Evolutionary conservation across 176 grass and related monocot species (phyloP).

Genomic region (Urochloa ruziziensis): DNA sequence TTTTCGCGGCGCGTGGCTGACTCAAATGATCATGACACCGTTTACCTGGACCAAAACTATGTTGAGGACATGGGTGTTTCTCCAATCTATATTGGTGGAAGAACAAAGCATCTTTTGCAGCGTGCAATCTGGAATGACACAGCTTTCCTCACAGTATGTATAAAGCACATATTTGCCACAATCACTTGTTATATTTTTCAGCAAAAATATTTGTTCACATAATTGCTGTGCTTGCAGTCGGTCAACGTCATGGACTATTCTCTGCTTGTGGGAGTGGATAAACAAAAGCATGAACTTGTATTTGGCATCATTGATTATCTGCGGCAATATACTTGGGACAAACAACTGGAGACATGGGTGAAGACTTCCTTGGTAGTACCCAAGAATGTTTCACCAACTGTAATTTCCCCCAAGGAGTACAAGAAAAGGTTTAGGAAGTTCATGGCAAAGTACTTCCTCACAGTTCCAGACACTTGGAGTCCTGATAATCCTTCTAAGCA

Average conservation of each 20-base stretch:
- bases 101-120: conserved; percentile 89
- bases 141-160: conserved; percentile 90
- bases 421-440: conserved; percentile 92
- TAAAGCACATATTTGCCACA: conserved; percentile 23
- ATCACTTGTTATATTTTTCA: conserved; percentile 31
- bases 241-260: conserved; percentile 96
- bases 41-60: conserved; percentile 91
- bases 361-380: conserved; percentile 85
- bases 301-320: conserved; percentile 96
- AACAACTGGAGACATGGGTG: conserved; percentile 90
- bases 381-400: conserved; percentile 76
- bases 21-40: conserved; percentile 51
- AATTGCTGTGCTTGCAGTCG: conserved; percentile 58
- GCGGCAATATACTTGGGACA: conserved; percentile 95
- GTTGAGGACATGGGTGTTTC: conserved; percentile 77
- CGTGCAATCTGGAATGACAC: conserved; percentile 99
- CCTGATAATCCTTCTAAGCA: conserved; percentile 47
- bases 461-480: conserved; percentile 77
- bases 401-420: conserved; percentile 82
- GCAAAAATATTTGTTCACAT: conserved; percentile 16
- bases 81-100: conserved; percentile 92
- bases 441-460: conserved; percentile 75
- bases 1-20: conserved; percentile 52
- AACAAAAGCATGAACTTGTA: conserved; percentile 74
- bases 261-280: conserved; percentile 89